Evolutionary conservation across 495 filamentous ascomycete genomes (phyloP).

Genomic region (Clavariopsis aquatica): DNA sequence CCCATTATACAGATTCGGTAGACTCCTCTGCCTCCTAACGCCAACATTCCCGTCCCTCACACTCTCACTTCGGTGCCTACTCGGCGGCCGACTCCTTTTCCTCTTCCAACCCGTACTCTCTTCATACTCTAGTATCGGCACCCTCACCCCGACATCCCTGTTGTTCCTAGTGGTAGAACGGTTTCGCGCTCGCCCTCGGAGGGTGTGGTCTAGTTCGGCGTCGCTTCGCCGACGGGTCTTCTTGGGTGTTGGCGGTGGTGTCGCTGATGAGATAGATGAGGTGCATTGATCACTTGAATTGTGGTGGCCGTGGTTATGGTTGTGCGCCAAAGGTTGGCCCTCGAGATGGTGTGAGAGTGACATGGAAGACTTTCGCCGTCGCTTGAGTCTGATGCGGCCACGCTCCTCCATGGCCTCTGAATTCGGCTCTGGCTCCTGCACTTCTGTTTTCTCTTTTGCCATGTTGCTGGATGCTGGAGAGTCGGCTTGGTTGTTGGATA

Average conservation of each 20-base stretch:
- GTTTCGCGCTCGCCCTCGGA: conserved; percentile 14
- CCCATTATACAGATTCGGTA: conserved; percentile 20
- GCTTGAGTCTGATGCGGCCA: background rate
- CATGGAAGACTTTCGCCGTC: background rate
- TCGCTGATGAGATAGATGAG: background rate
- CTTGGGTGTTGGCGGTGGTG: background rate
- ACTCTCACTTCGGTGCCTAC: conserved; percentile 8
- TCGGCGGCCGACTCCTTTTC: conserved; percentile 25
- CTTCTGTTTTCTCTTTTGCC: background rate
- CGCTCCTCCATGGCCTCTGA: background rate
- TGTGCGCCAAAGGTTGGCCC: background rate
- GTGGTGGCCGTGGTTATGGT: conserved; percentile 1
- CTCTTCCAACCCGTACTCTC: conserved; percentile 6
- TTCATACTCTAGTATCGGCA: background rate
- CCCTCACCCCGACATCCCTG: background rate
- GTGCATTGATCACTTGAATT: background rate
- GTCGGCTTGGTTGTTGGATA: background rate
- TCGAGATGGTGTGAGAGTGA: background rate
- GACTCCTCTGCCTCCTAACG: conserved; percentile 19
- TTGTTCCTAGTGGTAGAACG: background rate
- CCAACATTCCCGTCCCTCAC: background rate
- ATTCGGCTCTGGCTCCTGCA: background rate
- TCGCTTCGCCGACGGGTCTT: conserved; percentile 19
- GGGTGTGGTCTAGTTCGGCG: conserved; percentile 18
- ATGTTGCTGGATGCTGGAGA: too few relatives aligned